phyloP scores from a whole-genome alignment of 129 eudicot genomes.

The Helichrysum umbraculigerum region DNA sequence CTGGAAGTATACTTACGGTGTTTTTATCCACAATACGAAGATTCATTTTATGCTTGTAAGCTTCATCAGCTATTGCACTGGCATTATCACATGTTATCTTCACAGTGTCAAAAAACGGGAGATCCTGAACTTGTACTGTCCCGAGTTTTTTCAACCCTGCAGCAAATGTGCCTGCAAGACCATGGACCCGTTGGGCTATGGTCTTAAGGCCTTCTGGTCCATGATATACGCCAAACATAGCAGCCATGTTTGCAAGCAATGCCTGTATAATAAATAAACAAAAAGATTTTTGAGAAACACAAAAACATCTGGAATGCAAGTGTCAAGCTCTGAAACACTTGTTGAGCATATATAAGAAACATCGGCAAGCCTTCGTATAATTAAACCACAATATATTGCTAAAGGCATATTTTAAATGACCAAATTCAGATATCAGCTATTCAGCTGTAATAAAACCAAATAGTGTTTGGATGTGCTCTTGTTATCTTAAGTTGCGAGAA shows the following conservation, averaged over 20 bases:
- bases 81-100: constrained; percentile 76
- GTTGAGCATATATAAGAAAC: not conserved
- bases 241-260: constrained; percentile 99
- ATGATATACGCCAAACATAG: constrained; percentile 92
- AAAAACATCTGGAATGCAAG: not conserved
- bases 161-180: constrained; percentile 84
- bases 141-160: constrained; percentile 86
- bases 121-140: constrained; percentile 76
- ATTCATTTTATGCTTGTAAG: constrained; percentile 71
- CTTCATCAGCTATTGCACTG: constrained; percentile 72
- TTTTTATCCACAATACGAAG: constrained; percentile 76
- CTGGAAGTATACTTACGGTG: constrained; percentile 49
- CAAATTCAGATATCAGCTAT: not conserved
- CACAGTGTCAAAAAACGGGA: constrained; percentile 93
- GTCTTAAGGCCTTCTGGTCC: constrained; percentile 97
- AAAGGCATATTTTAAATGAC: not conserved
- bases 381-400: not conserved
- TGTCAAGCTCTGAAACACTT: not conserved
- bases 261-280: constrained; percentile 48
- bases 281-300: not conserved
- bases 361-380: not conserved
- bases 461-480: not conserved
- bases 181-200: constrained; percentile 86
- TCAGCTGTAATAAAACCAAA: not conserved
- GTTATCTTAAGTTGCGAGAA: not conserved